Conservation (phyloP, 2,329 filamentous ascomycete species). For the Pyrenochaeta sp. region DNA sequence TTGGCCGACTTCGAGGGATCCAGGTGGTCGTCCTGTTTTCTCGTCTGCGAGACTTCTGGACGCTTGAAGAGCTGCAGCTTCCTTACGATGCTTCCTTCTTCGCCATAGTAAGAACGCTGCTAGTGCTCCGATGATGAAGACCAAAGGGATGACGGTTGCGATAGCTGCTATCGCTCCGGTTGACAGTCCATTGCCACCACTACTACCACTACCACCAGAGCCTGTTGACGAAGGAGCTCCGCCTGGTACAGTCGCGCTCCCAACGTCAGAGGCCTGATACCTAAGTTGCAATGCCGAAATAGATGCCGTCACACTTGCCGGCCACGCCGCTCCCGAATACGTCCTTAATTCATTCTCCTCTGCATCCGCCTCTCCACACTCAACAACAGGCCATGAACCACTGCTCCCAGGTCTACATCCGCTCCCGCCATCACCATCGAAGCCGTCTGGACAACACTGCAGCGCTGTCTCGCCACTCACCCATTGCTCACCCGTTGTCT, state of each 20-base stretch:
- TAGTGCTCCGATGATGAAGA: conserved; percentile 64
- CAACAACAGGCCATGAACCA: conserved; percentile 18
- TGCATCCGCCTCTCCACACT: conserved; percentile 33
- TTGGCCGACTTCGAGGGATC: neutral
- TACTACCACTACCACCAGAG: neutral
- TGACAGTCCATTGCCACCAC: conserved; percentile 58
- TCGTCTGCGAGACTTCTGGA: conserved; percentile 6
- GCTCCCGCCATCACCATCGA: conserved; percentile 20
- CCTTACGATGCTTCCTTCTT: conserved; percentile 18
- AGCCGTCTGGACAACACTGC: conserved; percentile 33
- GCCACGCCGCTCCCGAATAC: conserved; percentile 22
- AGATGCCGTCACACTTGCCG: conserved; percentile 14
- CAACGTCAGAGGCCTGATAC: conserved; percentile 21
- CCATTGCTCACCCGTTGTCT: conserved; percentile 21
- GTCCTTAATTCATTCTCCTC: conserved; percentile 27
- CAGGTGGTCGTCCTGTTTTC: conserved; percentile 3
- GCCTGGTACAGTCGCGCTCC: conserved; percentile 5
- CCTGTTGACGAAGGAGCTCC: neutral
- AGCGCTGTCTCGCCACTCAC: conserved; percentile 30
- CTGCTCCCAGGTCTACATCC: conserved; percentile 21
- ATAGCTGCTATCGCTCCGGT: conserved; percentile 80
- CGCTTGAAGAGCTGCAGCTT: conserved; percentile 2
- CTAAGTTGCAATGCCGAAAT: conserved; percentile 27
- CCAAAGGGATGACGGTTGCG: conserved; percentile 89
- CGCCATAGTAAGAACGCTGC: conserved; percentile 28